These are phyloP conservation scores for Colletotrichum trifolii DNA, from an alignment of 2,329 filamentous ascomycete species.

Conservation along the genomic window DNA sequence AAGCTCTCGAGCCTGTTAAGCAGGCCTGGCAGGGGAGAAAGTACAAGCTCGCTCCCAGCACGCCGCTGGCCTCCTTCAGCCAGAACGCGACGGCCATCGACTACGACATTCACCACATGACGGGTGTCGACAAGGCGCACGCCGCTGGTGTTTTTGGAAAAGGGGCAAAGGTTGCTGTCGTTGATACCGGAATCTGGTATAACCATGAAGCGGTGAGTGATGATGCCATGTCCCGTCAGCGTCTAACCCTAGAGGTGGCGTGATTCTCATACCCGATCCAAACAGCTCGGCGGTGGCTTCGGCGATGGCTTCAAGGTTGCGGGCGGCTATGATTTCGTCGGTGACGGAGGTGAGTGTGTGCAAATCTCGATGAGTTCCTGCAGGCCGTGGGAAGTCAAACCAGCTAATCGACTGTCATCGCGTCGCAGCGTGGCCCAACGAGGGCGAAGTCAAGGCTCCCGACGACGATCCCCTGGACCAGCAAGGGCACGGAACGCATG, in stretches of 20 bases:
- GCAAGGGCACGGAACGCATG: constrained; percentile 51
- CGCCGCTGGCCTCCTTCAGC: constrained; percentile 9
- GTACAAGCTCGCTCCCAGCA: constrained; percentile 20
- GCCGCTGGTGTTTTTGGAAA: constrained; percentile 43
- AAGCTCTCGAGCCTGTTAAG: constrained; percentile 20
- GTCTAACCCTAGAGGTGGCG: no score
- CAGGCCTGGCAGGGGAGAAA: constrained; percentile 33
- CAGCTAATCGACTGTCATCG: no score
- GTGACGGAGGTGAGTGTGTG: constrained; percentile 36
- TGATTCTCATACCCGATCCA: no score
- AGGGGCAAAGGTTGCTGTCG: constrained; percentile 26
- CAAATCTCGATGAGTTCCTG: constrained; percentile 17
- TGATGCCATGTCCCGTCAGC: neutral
- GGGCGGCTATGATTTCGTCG: constrained; percentile 30
- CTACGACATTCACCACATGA: constrained; percentile 50
- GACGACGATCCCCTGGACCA: constrained; percentile 50
- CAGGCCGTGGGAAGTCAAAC: no score
- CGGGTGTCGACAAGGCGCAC: constrained; percentile 52
- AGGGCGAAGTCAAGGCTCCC: constrained; percentile 41
- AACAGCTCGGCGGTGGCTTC: constrained; percentile 28
- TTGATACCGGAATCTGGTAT: constrained; percentile 31
- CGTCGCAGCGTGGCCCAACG: constrained; percentile 35
- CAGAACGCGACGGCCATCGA: constrained; percentile 39
- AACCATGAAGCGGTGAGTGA: constrained; percentile 28
- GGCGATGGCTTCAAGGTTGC: constrained; percentile 31